These are phyloP conservation scores for Lojkania enalia DNA, from an alignment of 2,329 filamentous ascomycete species.

Conservation along the genomic window DNA sequence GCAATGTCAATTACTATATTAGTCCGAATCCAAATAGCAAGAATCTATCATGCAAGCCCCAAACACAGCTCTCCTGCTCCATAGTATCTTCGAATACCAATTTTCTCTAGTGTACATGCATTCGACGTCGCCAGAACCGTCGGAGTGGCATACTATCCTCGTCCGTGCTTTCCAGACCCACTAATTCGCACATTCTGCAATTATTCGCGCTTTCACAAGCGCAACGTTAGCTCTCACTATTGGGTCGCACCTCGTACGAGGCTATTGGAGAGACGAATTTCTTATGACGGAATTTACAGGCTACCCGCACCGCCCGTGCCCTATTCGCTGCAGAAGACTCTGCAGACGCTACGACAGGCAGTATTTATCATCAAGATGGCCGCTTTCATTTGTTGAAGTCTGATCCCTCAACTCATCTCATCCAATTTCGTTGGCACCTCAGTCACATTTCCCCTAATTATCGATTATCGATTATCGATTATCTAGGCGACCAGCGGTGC, in stretches of 20 bases:
- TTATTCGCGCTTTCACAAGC: not conserved
- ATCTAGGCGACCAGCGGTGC: too few relatives aligned
- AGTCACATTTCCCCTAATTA: not conserved
- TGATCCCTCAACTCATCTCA: too few relatives aligned
- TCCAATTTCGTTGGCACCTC: too few relatives aligned
- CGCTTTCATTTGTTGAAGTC: too few relatives aligned
- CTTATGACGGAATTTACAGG: too few relatives aligned
- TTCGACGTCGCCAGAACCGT: not conserved
- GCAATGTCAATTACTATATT: too few relatives aligned
- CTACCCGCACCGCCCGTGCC: not conserved
- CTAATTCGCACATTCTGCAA: slow-evolving; percentile 9
- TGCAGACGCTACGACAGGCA: too few relatives aligned
- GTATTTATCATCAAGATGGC: not conserved
- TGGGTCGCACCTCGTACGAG: not conserved
- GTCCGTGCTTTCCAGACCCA: slow-evolving; percentile 15
- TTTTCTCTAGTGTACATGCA: not conserved
- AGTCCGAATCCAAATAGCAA: not conserved
- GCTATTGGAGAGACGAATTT: too few relatives aligned
- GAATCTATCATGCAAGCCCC: not conserved
- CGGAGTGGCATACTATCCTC: slow-evolving; percentile 8
- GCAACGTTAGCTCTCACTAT: not conserved
- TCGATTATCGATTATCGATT: too few relatives aligned
- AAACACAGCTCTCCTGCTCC: not conserved
- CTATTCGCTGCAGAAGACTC: too few relatives aligned
- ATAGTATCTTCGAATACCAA: too few relatives aligned